Conservation (phyloP, 805 yeast genomes). For the Komagataella ulmi region DNA sequence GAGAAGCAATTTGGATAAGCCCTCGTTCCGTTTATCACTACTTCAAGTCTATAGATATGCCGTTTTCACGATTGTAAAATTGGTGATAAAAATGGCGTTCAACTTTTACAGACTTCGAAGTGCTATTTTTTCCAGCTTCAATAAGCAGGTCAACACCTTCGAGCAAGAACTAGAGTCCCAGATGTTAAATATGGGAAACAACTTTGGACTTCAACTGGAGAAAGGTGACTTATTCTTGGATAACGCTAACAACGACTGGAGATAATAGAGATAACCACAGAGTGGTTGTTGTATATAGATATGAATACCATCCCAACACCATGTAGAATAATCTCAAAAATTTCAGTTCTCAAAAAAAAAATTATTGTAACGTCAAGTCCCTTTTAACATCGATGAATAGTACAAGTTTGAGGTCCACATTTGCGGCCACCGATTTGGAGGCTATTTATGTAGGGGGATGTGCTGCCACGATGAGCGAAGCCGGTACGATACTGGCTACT, state of each 20-base stretch:
- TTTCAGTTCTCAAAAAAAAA: background rate
- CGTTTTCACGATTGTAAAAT: background rate
- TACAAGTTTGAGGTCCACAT: constrained; percentile 21
- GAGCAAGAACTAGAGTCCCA: constrained; percentile 2
- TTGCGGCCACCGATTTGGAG: constrained; percentile 35
- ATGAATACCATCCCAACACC: background rate
- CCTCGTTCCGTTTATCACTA: background rate
- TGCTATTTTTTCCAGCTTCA: background rate
- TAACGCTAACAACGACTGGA: background rate
- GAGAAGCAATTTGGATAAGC: background rate
- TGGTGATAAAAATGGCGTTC: background rate
- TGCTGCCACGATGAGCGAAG: constrained; percentile 51
- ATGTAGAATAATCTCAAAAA: background rate
- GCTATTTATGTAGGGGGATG: constrained; percentile 88
- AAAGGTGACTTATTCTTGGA: constrained; percentile 1
- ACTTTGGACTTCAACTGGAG: constrained; percentile 2
- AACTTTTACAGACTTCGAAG: background rate
- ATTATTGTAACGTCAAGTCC: background rate
- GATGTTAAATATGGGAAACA: constrained; percentile 2
- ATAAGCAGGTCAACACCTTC: background rate
- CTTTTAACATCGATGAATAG: background rate
- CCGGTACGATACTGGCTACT: constrained; percentile 59
- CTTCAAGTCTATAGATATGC: background rate
- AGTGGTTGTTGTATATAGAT: background rate
- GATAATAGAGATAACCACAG: background rate